Evolutionary conservation across 2,329 filamentous ascomycete species (phyloP), one percentile per base, ranked within the genome.

Genomic region (Diaporthe capsici): DNA sequence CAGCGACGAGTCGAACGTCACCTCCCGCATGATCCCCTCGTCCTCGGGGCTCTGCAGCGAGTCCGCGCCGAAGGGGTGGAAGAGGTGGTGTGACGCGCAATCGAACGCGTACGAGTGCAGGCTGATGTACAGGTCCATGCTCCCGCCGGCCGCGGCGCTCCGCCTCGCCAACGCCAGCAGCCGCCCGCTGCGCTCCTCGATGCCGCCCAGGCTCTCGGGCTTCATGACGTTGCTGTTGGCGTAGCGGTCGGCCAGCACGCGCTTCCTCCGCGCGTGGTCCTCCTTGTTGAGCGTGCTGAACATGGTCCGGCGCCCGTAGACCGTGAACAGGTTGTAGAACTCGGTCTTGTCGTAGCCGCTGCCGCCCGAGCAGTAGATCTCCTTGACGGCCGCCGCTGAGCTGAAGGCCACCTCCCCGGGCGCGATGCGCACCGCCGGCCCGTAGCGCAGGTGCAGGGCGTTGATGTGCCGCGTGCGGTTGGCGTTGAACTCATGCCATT

Each of bases 51-150:
- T 83, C 42, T 88, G 85, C 2, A 94, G 85, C 12, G 92, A 92
- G 76, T 92, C 86, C 1, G 90, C 90, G 2, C 92, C 92, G 75
- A 90, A 87, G 0, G 92, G 92, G 73, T 92, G 90, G 80, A 94
- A 93, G n/a, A 94, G 86, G 78, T 93, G 92, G 79, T 93, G 90
- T 0, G 92, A 92, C 39, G 91, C 88, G 79, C 92, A 93, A 80
- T 94, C 92, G 72, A 93, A 90, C 0, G 92, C 92, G 80, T 92
- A 94, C 37, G 92, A 89, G 77, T 94, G 92, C 2, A 94, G 84
- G 31, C 83, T 85, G 81, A 93, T 92, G 84, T 92, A 94, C 15
- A 93, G 83, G 82, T 94, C 92, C 5, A 92, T 82, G 67, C 86
- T 88, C 6, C 81, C 82, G 22, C 85, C 84, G n/a, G 22, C 47